Percentiles rank a stretch among this genome's conserved stretches.
Conservation (phyloP, 805 yeast genomes). For the Cyberlindnera nakhonratchasimensis region DNA sequence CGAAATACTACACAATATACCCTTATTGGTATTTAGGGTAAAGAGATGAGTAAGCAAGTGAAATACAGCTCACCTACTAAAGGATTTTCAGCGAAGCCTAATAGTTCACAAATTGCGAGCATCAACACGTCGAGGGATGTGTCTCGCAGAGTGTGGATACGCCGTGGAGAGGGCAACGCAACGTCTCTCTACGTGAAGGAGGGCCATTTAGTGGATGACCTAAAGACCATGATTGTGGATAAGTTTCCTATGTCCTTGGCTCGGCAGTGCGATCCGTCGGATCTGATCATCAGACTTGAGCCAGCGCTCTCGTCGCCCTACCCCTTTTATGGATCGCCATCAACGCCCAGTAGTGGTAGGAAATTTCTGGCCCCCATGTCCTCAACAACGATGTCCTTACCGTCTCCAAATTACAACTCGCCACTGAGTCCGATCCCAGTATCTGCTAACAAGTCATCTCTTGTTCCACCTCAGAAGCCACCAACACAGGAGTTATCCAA, state of each 20-base stretch:
- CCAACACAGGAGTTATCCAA: conserved; percentile 12
- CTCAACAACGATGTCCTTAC: background rate
- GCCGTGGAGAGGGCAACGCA: conserved; percentile 49
- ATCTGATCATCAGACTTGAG: conserved; percentile 39
- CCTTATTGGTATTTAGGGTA: no score
- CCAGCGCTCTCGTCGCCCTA: conserved; percentile 10
- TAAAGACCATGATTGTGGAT: conserved; percentile 59
- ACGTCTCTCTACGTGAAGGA: conserved; percentile 65
- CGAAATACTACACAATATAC: background rate
- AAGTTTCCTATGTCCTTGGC: conserved; percentile 70
- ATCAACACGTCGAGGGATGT: conserved; percentile 16
- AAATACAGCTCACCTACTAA: conserved; percentile 19
- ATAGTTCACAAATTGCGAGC: conserved; percentile 14
- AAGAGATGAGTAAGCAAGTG: conserved; percentile 9
- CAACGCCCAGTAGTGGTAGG: conserved; percentile 8
- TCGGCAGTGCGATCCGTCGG: conserved; percentile 64
- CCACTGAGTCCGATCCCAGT: conserved; percentile 28
- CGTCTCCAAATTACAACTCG: conserved; percentile 14
- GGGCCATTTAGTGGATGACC: conserved; percentile 74
- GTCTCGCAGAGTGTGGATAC: conserved; percentile 53
- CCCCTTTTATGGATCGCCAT: conserved; percentile 10
- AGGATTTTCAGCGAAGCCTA: conserved; percentile 2
- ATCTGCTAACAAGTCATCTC: conserved; percentile 19
- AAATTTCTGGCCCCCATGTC: background rate
- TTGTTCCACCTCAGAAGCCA: conserved; percentile 15